Evolutionary conservation across 192 early-diverging fungal species (phyloP).

Genomic region (Thamnidium elegans): DNA sequence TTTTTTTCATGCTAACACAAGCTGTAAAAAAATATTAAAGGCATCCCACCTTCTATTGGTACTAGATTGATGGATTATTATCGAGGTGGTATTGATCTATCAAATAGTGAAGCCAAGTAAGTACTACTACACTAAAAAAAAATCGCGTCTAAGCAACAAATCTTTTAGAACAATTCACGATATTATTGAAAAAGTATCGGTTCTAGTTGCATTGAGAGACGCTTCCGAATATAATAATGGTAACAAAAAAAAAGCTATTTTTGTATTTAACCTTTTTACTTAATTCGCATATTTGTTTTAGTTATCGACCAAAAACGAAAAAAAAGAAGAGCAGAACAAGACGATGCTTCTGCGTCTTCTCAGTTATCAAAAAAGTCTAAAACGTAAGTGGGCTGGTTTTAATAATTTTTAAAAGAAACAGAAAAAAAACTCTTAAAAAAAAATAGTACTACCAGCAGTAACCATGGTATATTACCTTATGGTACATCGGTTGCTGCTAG

Average conservation of each 20-base stretch:
- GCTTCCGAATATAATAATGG: constrained; percentile 19
- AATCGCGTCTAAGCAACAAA: neutral
- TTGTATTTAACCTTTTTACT: neutral
- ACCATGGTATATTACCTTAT: neutral
- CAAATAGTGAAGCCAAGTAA: constrained; percentile 16
- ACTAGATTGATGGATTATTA: constrained; percentile 10
- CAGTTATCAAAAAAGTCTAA: constrained; percentile 29
- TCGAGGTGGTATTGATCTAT: constrained; percentile 9
- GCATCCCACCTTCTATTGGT: constrained; percentile 7
- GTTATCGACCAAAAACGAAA: constrained; percentile 31
- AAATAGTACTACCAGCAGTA: neutral
- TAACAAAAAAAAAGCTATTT: neutral
- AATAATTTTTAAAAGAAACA: neutral
- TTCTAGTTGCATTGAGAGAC: constrained; percentile 17
- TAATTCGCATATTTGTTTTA: neutral
- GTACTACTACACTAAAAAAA: no score
- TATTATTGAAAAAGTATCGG: constrained; percentile 36
- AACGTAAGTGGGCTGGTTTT: constrained; percentile 17
- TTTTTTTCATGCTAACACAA: constrained; percentile 3
- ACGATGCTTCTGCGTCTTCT: constrained; percentile 5
- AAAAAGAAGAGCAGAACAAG: constrained; percentile 35
- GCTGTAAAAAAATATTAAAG: constrained; percentile 30
- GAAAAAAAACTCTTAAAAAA: neutral
- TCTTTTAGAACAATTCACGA: constrained; percentile 12
- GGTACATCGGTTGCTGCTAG: constrained; percentile 41